Percentiles rank a stretch among this genome's conserved stretches.
Evolutionary conservation across 768 basidiomycete genomes (phyloP).

Genomic region (Lyophyllum semitale): DNA sequence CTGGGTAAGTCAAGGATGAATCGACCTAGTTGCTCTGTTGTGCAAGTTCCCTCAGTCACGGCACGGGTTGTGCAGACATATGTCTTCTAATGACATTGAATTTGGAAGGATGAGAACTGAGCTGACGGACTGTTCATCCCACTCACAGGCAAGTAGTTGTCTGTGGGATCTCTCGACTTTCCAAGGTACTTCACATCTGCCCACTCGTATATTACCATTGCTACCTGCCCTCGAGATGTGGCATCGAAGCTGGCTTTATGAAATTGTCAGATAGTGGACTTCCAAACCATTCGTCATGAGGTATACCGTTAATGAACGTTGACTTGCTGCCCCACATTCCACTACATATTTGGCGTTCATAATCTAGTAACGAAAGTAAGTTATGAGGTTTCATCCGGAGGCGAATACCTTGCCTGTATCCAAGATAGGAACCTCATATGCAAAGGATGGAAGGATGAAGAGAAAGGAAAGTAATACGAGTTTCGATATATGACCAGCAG

Average conservation of each 20-base stretch:
- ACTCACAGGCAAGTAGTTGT: constrained; percentile 68
- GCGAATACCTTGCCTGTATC: constrained; percentile 52
- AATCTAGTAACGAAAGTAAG: constrained; percentile 44
- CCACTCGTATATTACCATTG: constrained; percentile 98
- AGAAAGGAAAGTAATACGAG: constrained; percentile 30
- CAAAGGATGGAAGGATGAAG: constrained; percentile 36
- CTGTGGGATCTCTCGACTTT: constrained; percentile 53
- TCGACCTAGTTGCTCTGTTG: constrained; percentile 68
- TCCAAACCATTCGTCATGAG: not conserved
- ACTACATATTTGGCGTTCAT: constrained; percentile 88
- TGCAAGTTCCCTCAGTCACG: constrained; percentile 71
- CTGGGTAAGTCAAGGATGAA: constrained; percentile 84
- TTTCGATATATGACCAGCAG: constrained; percentile 13
- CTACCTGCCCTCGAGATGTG: constrained; percentile 81
- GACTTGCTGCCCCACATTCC: constrained; percentile 88
- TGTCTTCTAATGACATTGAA: constrained; percentile 59
- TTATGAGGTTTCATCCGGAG: constrained; percentile 1
- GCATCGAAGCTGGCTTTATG: constrained; percentile 73
- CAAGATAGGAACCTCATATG: constrained; percentile 65
- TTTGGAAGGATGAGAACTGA: not conserved
- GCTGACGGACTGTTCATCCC: not conserved
- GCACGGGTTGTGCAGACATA: constrained; percentile 92
- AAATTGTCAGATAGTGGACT: constrained; percentile 4
- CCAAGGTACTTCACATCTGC: constrained; percentile 84
- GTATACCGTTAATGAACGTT: constrained; percentile 84